phyloP scores from a whole-genome alignment of 2,329 filamentous ascomycete genomes.

The Aspergillus alliaceus region DNA sequence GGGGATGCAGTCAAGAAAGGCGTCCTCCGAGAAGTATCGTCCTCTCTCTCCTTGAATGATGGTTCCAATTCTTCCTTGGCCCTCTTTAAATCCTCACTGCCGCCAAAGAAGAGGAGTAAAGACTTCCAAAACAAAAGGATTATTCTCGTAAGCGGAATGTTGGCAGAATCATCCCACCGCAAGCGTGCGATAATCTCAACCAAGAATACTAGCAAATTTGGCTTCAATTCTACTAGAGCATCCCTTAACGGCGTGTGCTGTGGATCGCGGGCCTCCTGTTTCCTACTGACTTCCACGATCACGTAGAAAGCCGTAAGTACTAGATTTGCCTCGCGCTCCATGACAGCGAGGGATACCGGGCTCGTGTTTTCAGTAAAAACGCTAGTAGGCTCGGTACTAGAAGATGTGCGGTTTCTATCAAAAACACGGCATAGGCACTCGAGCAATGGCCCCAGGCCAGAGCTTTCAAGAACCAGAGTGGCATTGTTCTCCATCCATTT shows the following conservation, averaged over 20 bases:
- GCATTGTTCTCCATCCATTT: slow-evolving; percentile 48
- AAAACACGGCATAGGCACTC: slow-evolving; percentile 40
- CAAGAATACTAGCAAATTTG: slow-evolving; percentile 70
- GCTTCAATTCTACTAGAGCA: slow-evolving; percentile 57
- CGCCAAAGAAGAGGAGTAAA: slow-evolving; percentile 81
- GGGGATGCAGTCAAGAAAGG: slow-evolving; percentile 90
- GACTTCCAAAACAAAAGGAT: slow-evolving; percentile 91
- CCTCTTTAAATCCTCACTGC: slow-evolving; percentile 68
- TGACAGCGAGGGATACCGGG: slow-evolving; percentile 35
- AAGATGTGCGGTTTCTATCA: slow-evolving; percentile 34
- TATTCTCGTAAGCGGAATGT: slow-evolving; percentile 64
- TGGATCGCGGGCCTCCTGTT: slow-evolving; percentile 30
- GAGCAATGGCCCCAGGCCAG: slow-evolving; percentile 37
- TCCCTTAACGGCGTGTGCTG: slow-evolving; percentile 26
- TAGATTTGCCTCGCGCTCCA: slow-evolving; percentile 43
- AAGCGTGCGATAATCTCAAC: slow-evolving; percentile 67
- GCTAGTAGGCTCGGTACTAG: slow-evolving; percentile 24
- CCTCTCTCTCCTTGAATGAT: slow-evolving; percentile 49
- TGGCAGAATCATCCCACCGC: slow-evolving; percentile 64
- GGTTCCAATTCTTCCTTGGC: slow-evolving; percentile 69
- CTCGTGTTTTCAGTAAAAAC: slow-evolving; percentile 32
- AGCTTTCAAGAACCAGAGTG: slow-evolving; percentile 37
- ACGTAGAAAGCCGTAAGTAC: slow-evolving; percentile 46
- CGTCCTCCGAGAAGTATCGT: slow-evolving; percentile 58
- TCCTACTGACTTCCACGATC: slow-evolving; percentile 42